Base-by-base conservation (phyloP, 2,329 filamentous ascomycete genomes). In the Zymoseptoria tritici region DNA sequence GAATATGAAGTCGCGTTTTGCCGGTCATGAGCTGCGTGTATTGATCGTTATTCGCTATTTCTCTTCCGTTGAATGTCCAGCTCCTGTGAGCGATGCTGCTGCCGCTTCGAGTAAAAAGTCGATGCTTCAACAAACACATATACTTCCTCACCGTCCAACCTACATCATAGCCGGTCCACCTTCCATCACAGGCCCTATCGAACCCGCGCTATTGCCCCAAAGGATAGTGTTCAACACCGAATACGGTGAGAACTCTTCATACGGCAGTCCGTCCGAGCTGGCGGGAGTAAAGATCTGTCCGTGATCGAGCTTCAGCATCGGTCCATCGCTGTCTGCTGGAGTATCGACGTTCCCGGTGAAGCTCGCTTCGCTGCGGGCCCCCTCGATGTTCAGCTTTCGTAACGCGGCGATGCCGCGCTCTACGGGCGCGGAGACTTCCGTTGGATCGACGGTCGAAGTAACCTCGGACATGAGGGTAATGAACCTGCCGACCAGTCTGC, bases 171-270 rank as follows among this genome's bases (percentile, higher is more conserved):
- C 36, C 36, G 36, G 13, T n/a, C 13, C 36, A 13, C 36, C 36
- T n/a, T 46, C 36, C 13, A 16, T 7, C 11, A 46, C 36, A 13
- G 36, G 36, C 36, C 36, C 36, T 13, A 53, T 49, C 20, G 22
- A 29, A 19, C 58, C 57, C 29, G 46, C 21, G 57, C 55, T 61
- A 42, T 57, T 57, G 9, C 68, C 68, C 68, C 68, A 71, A 9
- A 80, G 72, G 54, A 80, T 80, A 4, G 73, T 76, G 62, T 80
- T 78, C 71, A 80, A 74, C 4, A 80, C 72, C 19, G 77, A 76
- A 66, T 80, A 79, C 7, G 78, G 78, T 22, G 73, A 76, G 8
- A 74, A 71, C 51, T 80, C 77, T 31, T 78, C 65, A 6, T 62
- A 60, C 2, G 52, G 56, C 11, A 57, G 52, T 11, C 74, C 60